Evolutionary conservation across 495 filamentous ascomycete species (phyloP), one percentile per base, ranked within the genome.

Genomic region (Parmelia sp.): DNA sequence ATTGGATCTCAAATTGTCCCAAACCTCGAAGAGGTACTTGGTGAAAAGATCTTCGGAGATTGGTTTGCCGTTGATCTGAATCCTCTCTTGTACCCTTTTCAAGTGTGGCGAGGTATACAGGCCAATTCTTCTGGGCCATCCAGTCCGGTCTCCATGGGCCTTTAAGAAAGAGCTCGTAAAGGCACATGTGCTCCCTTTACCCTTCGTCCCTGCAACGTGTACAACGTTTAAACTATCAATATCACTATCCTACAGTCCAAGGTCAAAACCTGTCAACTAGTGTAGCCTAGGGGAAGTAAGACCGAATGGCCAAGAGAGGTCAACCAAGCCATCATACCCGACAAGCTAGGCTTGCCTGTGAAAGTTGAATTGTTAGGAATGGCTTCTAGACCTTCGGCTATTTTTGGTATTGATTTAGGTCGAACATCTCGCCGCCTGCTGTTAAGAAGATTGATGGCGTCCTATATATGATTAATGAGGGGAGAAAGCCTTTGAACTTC

Each of bases 91-190:
- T 36, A 86, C 80, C 7, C 73, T 72, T 19, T 80, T 76, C 4
- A 91, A 74, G 71, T 90, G 84, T 1, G 88, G 88, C 4, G 81
- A 85, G 0, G 86, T 89, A 72, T 88, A 91, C 25, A 86, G 74
- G 3, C 86, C 88, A 11, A 86, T 80, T 39, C 75, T 78, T 0
- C 69, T 73, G 1, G 73, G 74, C 31, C 71, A 74, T 4, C 77
- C 76, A 12, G 71, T 74, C 23, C 69, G 66, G 31, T 69, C 12
- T 4, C 71, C 66, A 59, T 77, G 73, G 14, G 65, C 66, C 27
- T 64, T 65, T 5, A 82, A 73, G 60, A 82, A 71, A 0, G 72
- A 74, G 4, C 73, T 68, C 8, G 73, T 71, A 57, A 79, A 83
- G 6, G 79, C 78, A 68, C 79, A 81, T 9, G 79, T 83, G 57